These are phyloP conservation scores for Dalechampia spathulata DNA, from an alignment of 441 rosid genomes.

Conservation along the genomic window DNA sequence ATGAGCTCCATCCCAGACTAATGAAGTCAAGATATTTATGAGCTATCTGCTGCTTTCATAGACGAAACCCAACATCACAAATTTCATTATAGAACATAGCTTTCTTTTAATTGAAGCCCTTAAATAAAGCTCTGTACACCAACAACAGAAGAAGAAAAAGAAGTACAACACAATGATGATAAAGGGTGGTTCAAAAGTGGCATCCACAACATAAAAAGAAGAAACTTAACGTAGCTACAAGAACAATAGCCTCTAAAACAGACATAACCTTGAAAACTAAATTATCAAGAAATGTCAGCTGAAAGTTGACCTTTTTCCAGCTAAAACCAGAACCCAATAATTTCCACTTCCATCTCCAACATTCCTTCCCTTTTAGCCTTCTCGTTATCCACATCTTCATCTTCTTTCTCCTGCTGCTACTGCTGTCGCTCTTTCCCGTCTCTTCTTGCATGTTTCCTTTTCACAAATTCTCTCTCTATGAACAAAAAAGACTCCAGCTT, in stretches of 20 bases:
- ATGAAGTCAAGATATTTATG: too few relatives aligned
- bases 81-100: too few relatives aligned
- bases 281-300: conserved; percentile 41
- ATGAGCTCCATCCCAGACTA: too few relatives aligned
- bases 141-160: too few relatives aligned
- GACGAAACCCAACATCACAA: too few relatives aligned
- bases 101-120: too few relatives aligned
- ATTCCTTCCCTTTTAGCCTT: conserved; percentile 27
- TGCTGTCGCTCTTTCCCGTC: background rate
- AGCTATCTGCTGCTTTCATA: too few relatives aligned
- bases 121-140: too few relatives aligned
- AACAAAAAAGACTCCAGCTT: background rate
- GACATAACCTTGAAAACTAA: conserved; percentile 46
- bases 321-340: conserved; percentile 38
- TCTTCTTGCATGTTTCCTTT: conserved; percentile 6
- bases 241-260: conserved; percentile 46
- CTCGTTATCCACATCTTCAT: conserved; percentile 28
- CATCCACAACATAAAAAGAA: conserved; percentile 66
- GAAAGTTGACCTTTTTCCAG: conserved; percentile 41
- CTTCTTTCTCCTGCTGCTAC: conserved; percentile 3
- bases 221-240: conserved; percentile 42
- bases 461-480: background rate
- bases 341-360: conserved; percentile 33
- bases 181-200: conserved; percentile 32
- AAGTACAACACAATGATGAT: too few relatives aligned